phyloP scores from a whole-genome alignment of 208 protist species.

The Phytomonas francai region DNA sequence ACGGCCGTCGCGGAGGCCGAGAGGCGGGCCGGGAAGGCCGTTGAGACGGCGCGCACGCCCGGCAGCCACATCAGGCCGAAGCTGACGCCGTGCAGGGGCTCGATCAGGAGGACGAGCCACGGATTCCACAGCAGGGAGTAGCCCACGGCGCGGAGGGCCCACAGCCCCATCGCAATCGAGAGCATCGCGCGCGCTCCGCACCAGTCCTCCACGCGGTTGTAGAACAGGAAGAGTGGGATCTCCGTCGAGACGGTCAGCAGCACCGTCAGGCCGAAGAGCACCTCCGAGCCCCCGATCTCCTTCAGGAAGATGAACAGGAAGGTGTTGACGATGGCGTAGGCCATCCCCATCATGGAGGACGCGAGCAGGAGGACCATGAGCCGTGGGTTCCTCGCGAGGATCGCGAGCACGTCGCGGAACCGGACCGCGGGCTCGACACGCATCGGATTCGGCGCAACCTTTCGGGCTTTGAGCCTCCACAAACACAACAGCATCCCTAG shows the following conservation, averaged over 20 bases:
- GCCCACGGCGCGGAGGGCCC: slow-evolving; percentile 38
- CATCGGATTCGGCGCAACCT: neutral
- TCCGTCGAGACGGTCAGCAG: slow-evolving; percentile 57
- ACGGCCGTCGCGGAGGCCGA: slow-evolving; percentile 50
- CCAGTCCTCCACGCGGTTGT: slow-evolving; percentile 22
- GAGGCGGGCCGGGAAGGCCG: slow-evolving; percentile 34
- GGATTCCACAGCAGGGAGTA: slow-evolving; percentile 54
- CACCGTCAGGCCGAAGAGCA: slow-evolving; percentile 55
- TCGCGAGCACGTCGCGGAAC: slow-evolving; percentile 22
- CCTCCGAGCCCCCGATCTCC: slow-evolving; percentile 21
- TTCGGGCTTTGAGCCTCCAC: neutral
- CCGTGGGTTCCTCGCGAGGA: slow-evolving; percentile 20
- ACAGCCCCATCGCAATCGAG: slow-evolving; percentile 34
- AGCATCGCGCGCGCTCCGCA: slow-evolving; percentile 49
- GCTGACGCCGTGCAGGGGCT: slow-evolving; percentile 65
- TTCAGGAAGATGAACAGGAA: slow-evolving; percentile 61
- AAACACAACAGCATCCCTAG: slow-evolving; percentile 34
- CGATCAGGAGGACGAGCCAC: slow-evolving; percentile 55
- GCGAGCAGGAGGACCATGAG: slow-evolving; percentile 41
- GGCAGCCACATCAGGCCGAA: slow-evolving; percentile 67
- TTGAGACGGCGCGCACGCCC: slow-evolving; percentile 26
- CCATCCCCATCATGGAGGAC: slow-evolving; percentile 38
- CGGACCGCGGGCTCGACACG: slow-evolving; percentile 13
- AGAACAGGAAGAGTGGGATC: slow-evolving; percentile 56
- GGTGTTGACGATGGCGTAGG: slow-evolving; percentile 45